Base-by-base conservation (phyloP, 192 early-diverging fungal genomes). In the Phlyctochytrium arcticum region DNA sequence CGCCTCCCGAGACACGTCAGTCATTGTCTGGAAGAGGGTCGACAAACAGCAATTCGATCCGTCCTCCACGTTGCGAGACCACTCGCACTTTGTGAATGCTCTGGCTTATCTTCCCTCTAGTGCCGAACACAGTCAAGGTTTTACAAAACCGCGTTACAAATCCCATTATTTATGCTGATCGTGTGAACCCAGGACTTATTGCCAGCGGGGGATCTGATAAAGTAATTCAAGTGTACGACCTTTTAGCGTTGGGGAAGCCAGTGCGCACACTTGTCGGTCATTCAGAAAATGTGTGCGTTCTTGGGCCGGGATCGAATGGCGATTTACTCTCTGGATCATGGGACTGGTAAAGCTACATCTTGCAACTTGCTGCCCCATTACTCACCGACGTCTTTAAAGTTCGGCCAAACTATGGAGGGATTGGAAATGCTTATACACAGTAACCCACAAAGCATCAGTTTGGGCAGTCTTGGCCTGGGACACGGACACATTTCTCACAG, bases 311-410 rank as follows among this genome's bases (percentile, higher is more conserved):
- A 3, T 62, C 74, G 0, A 76, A 80, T 24, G 87, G 83, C 17
- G 73, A 83, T 21, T 46, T 99, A 21, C 84, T 98, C 19, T 95
- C 93, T 23, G 98, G 95, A n/a, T 96, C 93, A 6, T 98, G 96
- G 98, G 98, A 99, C 80, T 88, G 85, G 90, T 94, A 71, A 64
- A 74, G 15, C 42, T 44, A 21, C 42, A 12, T 44, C 15, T 21
- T 12, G 15, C 21, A 2, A 21, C 2, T 66, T 30, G 21, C 44
- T 21, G 3, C 17, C 0, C 47, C 9, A 2, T 59, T 67, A 7
- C 10, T 67, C 58, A 5, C 42, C 21, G 26, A n/a, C 54, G 1
- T 7, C 35, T 24, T 39, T 57, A 8, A 65, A 93, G 90, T 23
- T 92, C 93, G 6, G 93, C 89, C 5, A 89, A 84, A 57, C 82